Conservation (phyloP, 495 filamentous ascomycete species). For the Lophiotrema nucula region DNA sequence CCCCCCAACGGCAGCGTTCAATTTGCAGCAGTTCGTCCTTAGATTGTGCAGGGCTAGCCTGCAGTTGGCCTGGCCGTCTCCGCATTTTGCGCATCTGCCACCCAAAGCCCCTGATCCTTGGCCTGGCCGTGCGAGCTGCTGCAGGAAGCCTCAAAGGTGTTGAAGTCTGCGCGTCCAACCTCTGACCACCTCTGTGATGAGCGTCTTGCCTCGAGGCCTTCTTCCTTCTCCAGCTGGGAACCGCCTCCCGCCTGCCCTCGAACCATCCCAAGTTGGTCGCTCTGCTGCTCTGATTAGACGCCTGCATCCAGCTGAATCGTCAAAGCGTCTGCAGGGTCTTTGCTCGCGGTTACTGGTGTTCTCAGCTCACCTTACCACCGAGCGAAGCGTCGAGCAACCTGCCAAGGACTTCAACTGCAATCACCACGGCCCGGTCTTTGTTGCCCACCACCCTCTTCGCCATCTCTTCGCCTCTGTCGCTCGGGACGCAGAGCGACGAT, state of each 20-base stretch:
- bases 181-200: slow-evolving; percentile 33
- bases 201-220: slow-evolving; percentile 29
- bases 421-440: slow-evolving; percentile 15
- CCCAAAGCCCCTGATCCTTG: slow-evolving; percentile 36
- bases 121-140: slow-evolving; percentile 31
- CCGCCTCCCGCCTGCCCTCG: slow-evolving; percentile 10
- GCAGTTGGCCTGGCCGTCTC: slow-evolving; percentile 36
- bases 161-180: slow-evolving; percentile 24
- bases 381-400: slow-evolving; percentile 27
- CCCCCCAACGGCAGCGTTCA: slow-evolving; percentile 26
- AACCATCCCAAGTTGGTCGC: slow-evolving; percentile 17
- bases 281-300: slow-evolving; percentile 3
- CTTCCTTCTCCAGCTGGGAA: slow-evolving; percentile 22
- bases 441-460: slow-evolving; percentile 8
- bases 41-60: slow-evolving; percentile 35
- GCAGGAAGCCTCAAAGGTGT: slow-evolving; percentile 37
- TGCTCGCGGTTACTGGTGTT: slow-evolving; percentile 20
- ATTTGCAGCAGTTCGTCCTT: slow-evolving; percentile 33
- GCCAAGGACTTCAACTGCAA: slow-evolving; percentile 16
- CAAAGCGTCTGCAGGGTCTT: slow-evolving; percentile 9
- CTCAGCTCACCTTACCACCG: slow-evolving; percentile 11
- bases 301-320: slow-evolving; percentile 11
- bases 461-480: slow-evolving; percentile 25
- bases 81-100: slow-evolving; percentile 37
- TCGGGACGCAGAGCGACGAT: slow-evolving; percentile 33